phyloP scores from a whole-genome alignment of 179 eudicot genomes.

The Monotropa hypopitys region DNA sequence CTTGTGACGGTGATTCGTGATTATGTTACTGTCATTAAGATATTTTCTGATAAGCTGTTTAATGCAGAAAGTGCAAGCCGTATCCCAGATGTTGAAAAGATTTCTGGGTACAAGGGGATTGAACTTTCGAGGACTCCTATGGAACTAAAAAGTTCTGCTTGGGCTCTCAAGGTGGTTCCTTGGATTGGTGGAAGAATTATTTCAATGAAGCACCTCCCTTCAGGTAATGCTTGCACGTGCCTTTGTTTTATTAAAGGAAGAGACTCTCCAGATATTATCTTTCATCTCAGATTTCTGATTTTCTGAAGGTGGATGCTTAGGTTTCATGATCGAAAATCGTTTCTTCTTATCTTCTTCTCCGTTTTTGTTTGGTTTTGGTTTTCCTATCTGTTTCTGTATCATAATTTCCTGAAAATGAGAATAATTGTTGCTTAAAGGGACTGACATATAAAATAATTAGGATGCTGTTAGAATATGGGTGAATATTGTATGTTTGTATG shows the following conservation, averaged over 20 bases:
- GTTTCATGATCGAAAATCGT: neutral
- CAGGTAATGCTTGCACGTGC: slow-evolving; percentile 38
- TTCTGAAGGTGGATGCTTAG: neutral
- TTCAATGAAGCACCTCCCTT: slow-evolving; percentile 87
- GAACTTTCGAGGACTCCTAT: slow-evolving; percentile 73
- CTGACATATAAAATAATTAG: neutral
- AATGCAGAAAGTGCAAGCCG: slow-evolving; percentile 61
- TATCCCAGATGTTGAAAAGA: slow-evolving; percentile 59
- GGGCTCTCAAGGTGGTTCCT: slow-evolving; percentile 88
- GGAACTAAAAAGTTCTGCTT: slow-evolving; percentile 67
- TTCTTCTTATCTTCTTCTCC: neutral
- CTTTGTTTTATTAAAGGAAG: neutral
- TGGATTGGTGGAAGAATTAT: slow-evolving; percentile 98
- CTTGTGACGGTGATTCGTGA: neutral
- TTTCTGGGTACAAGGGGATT: slow-evolving; percentile 51
- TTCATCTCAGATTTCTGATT: neutral
- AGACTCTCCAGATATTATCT: neutral
- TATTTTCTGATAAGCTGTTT: slow-evolving; percentile 9
- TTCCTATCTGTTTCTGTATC: neutral
- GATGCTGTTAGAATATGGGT: too few species aligned
- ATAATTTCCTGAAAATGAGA: neutral
- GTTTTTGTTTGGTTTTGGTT: neutral
- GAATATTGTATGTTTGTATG: too few species aligned
- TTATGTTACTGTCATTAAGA: neutral
- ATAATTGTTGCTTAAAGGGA: neutral